A percentile compares a stretch with the other conserved stretches of the same genome.
phyloP scores from a whole-genome alignment of 176 grass and related monocot species.

The Carex cristatella region DNA sequence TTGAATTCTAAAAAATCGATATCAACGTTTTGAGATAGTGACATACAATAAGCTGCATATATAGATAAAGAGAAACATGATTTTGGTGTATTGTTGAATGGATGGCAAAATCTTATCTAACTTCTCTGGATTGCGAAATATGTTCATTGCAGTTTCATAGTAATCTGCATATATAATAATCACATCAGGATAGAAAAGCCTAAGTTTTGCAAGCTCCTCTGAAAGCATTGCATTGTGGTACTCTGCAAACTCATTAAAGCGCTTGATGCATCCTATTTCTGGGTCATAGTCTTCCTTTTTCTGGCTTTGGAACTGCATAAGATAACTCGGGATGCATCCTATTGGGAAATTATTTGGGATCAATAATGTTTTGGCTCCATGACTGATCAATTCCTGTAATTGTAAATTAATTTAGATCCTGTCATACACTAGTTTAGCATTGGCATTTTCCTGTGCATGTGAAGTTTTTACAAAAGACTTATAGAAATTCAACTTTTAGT shows the following conservation, averaged over 20 bases:
- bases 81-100: neutral
- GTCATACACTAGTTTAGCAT: neutral
- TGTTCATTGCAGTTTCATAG: conserved; percentile 57
- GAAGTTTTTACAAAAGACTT: no score
- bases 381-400: conserved; percentile 57
- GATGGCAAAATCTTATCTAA: conserved; percentile 31
- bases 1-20: no score
- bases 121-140: conserved; percentile 42
- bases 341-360: conserved; percentile 85
- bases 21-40: no score
- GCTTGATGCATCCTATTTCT: conserved; percentile 67
- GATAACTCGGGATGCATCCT: conserved; percentile 58
- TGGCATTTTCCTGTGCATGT: no score
- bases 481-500: no score
- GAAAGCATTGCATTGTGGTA: conserved; percentile 62
- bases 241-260: conserved; percentile 69
- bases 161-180: conserved; percentile 78
- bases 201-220: conserved; percentile 40
- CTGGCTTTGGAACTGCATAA: conserved; percentile 53
- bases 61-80: no score
- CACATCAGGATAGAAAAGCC: conserved; percentile 36
- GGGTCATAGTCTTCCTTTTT: conserved; percentile 63
- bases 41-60: no score
- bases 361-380: conserved; percentile 69
- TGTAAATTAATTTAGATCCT: neutral